Evolutionary conservation across 768 basidiomycete species (phyloP).

Genomic region (Cyclocybe aegerita): DNA sequence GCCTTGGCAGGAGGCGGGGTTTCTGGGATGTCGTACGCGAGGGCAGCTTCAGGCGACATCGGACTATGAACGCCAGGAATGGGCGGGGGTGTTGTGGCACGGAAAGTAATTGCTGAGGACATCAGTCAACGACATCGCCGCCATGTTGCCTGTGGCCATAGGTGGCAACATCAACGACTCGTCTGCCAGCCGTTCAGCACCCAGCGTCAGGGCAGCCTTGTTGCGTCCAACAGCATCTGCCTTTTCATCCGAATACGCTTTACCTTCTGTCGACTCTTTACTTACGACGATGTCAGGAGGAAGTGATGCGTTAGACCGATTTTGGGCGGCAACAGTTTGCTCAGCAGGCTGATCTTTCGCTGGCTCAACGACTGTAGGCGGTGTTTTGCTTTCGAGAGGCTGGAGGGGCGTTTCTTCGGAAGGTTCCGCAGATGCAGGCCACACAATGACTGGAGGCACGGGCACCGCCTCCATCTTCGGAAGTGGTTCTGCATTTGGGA

Average conservation of each 20-base stretch:
- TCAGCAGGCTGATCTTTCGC: too few species aligned
- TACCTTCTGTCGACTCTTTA: background rate
- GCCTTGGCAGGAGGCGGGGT: constrained; percentile 6
- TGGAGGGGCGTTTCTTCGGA: too few species aligned
- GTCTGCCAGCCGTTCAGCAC: background rate
- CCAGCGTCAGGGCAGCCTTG: constrained; percentile 6
- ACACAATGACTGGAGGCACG: too few species aligned
- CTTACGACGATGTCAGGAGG: constrained; percentile 8
- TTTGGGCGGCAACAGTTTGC: background rate
- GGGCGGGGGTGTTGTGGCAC: constrained; percentile 7
- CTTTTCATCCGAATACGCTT: background rate
- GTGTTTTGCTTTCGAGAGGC: too few species aligned
- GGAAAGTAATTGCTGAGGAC: constrained; percentile 14
- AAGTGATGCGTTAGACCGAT: background rate
- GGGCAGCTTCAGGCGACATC: constrained; percentile 14
- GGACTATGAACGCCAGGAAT: constrained; percentile 3
- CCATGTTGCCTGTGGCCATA: constrained; percentile 1
- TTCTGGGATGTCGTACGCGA: constrained; percentile 20
- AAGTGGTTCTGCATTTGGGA: background rate
- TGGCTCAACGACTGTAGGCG: too few species aligned
- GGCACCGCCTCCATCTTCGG: too few species aligned
- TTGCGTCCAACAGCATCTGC: background rate
- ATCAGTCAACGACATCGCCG: constrained; percentile 12
- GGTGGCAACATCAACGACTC: constrained; percentile 8
- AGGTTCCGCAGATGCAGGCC: too few species aligned